Evolutionary conservation across 2,329 filamentous ascomycete genomes (phyloP).

Genomic region (Neophaeococcomyces mojaviensis): DNA sequence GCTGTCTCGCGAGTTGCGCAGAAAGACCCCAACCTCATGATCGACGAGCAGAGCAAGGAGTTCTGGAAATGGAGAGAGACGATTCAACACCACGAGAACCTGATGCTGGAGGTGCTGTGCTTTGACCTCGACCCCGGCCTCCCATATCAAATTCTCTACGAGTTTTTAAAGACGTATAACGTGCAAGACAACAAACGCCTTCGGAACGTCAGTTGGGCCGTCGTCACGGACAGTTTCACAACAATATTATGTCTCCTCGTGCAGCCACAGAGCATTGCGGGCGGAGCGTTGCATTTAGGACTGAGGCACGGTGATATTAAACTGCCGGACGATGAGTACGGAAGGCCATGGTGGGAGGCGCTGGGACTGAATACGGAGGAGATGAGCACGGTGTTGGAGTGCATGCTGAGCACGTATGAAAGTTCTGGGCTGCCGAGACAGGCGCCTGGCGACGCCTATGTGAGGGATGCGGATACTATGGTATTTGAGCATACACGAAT

Average conservation of each 20-base stretch:
- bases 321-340: conserved; percentile 66
- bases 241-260: conserved; percentile 79
- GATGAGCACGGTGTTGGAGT: conserved; percentile 65
- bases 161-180: conserved; percentile 65
- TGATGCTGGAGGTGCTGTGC: conserved; percentile 82
- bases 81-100: conserved; percentile 84
- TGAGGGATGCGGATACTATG: conserved; percentile 28
- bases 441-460: conserved; percentile 34
- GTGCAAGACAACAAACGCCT: conserved; percentile 73
- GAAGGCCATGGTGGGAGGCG: conserved; percentile 79
- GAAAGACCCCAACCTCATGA: conserved; percentile 80
- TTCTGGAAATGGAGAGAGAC: conserved; percentile 97
- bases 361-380: conserved; percentile 64
- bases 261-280: conserved; percentile 71
- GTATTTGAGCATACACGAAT: conserved; percentile 32
- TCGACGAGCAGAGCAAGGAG: conserved; percentile 96
- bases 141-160: conserved; percentile 76
- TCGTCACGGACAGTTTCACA: conserved; percentile 81
- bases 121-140: conserved; percentile 90
- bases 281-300: conserved; percentile 79
- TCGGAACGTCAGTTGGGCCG: conserved; percentile 84
- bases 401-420: conserved; percentile 57
- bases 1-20: conserved; percentile 90
- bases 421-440: conserved; percentile 36
- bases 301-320: conserved; percentile 64